A percentile compares a stretch with the other conserved stretches of the same genome.
Conservation (phyloP, 352 stramenopile species). For the Discostella stelligera region DNA sequence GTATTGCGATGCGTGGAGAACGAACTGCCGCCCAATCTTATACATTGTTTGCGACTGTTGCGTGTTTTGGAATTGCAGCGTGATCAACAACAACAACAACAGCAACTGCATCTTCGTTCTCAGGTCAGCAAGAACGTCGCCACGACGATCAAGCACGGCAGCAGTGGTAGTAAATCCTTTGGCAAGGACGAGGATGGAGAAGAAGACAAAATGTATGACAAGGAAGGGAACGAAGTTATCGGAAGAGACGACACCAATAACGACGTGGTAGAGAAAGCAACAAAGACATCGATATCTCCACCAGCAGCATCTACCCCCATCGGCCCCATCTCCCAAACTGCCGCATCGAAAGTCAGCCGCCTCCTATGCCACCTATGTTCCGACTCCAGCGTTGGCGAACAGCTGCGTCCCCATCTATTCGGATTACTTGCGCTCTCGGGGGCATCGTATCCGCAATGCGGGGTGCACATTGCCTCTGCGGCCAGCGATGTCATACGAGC, state of each 20-base stretch:
- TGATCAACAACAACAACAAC: slow-evolving; percentile 45
- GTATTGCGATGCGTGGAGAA: slow-evolving; percentile 80
- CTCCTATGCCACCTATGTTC: slow-evolving; percentile 71
- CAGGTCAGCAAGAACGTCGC: background rate
- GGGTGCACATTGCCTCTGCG: slow-evolving; percentile 71
- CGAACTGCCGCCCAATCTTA: slow-evolving; percentile 82
- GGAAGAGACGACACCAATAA: background rate
- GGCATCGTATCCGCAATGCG: slow-evolving; percentile 68
- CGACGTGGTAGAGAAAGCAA: background rate
- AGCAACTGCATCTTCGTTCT: background rate
- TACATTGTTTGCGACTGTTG: slow-evolving; percentile 81
- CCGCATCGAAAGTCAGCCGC: slow-evolving; percentile 64
- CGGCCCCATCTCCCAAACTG: slow-evolving; percentile 42
- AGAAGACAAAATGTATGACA: background rate
- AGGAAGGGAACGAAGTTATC: background rate
- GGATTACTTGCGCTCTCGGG: slow-evolving; percentile 73
- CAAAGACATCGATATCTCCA: background rate
- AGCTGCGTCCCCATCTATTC: slow-evolving; percentile 81
- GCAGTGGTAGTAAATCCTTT: background rate
- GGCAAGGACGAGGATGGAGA: background rate
- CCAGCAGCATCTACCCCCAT: slow-evolving; percentile 12
- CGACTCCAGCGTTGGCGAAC: slow-evolving; percentile 74
- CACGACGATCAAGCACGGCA: background rate
- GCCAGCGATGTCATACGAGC: slow-evolving; percentile 77
- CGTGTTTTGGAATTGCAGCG: slow-evolving; percentile 81